Evolutionary conservation across 345 rosid genomes (phyloP), one percentile per base, ranked within the genome.

Genomic region (Eucalyptus polyanthemos): DNA sequence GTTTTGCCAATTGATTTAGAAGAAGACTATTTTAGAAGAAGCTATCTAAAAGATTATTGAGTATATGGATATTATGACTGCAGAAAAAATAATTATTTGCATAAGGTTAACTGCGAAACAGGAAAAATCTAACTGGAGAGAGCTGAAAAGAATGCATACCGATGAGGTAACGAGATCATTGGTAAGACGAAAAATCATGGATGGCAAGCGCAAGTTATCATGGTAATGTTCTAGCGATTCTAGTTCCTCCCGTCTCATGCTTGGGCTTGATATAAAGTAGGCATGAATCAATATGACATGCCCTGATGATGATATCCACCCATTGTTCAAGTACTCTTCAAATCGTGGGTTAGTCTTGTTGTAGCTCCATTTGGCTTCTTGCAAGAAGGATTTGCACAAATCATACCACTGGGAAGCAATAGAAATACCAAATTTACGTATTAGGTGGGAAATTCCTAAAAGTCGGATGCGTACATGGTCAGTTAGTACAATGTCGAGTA

Each of bases 301-400:
- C 42, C 42, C 42, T 40, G 42, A 40, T 40, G 5, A 1, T 40
- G 42, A 40, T 4, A 40, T 40, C 42, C 42, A 40, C 42, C 42
- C 42, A 40, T 40, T 40, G 42, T 40, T 40, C 42, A 40, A 40
- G 42, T 40, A 40, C 42, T 40, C 42, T 40, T 40, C 42, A 4
- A 40, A 5, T 40, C 42, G 42, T 40, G 42, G 42, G 42, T 5
- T 40, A 5, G 5, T 40, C 42, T 40, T 40, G 42, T 40, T 40
- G 42, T 40, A 45, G 9, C 47, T 49, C 94, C 95, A 94, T 67
- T 88, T 92, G 11, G 93, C 93, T 87, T 95, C 96, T 89, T 81
- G 58, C 7, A 94, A 80, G 88, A 91, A 94, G 25, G 93, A 47
- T 80, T 90, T 91, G 88, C 92, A 92, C 56, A 91, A 58, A 90